Base-by-base conservation (phyloP, 75 land plant genomes). In the Chamaecyparis obtusa region DNA sequence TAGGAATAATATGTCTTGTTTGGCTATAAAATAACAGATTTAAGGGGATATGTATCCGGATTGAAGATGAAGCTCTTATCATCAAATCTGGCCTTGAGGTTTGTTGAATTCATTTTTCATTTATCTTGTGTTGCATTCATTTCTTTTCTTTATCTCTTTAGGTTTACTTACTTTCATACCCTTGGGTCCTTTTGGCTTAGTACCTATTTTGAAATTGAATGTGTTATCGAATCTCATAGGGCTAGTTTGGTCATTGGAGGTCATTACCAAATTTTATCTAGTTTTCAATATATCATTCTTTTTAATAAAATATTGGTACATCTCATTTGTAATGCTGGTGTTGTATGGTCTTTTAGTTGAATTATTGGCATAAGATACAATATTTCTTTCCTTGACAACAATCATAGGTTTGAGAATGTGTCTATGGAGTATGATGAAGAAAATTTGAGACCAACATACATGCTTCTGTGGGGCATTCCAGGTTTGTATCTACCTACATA, bases 401-500 rank as follows among this genome's bases (percentile, higher is more conserved):
- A 97, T 89, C 56, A 86, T 27, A 88, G 89, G 87, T 97, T 96
- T 91, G 99, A 97, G 86, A 97, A 97, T 94, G 99, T 98, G 30
- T 96, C 95, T 60, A 95, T 97, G 89, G 99, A 97, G 87, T 97
- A 96, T 83, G 95, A 95, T 90, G 99, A 97, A 87, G 95, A 91
- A 80, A 92, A 92, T 81, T 75, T 97, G 74, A 95, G 90, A 89
- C 99, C 99, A 86, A 97, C 98, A 27, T 97, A 91, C 84, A 96
- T 87, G 90, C 95, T 96, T 85, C 95, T 97, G 3, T 97, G 96
- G 98, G 99, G 99, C 79, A 88, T 97, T 87, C 99, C 99, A 92
- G 99, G 99, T 97, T 81, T 37, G 69, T 79, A 51, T 83, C 72
- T 83, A 21, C 69, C 49, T 30, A 44, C 64, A 4, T 48, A 1